Evolutionary conservation across 2,329 filamentous ascomycete genomes (phyloP).

Genomic region (Colletotrichum sp.): DNA sequence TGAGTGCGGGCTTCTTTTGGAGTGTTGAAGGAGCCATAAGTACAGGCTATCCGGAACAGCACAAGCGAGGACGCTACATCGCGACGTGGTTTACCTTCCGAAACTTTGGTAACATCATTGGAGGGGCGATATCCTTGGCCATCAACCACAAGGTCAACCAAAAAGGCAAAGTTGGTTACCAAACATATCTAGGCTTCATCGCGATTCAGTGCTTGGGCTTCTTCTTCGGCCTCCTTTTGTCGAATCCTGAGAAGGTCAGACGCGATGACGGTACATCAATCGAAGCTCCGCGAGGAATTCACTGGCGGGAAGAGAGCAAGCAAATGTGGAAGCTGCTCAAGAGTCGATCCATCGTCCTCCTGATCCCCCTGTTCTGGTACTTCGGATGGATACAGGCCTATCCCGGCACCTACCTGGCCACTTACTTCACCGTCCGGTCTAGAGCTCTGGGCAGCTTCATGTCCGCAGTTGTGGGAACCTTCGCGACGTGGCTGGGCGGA

Average conservation of each 20-base stretch:
- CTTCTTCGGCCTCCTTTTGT: constrained; percentile 45
- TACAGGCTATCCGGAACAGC: constrained; percentile 67
- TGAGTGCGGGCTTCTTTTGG: constrained; percentile 72
- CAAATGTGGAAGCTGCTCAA: constrained; percentile 39
- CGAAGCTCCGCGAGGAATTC: constrained; percentile 29
- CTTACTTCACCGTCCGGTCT: constrained; percentile 46
- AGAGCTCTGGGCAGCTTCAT: constrained; percentile 39
- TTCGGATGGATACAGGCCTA: constrained; percentile 43
- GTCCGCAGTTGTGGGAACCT: constrained; percentile 41
- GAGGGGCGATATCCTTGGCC: constrained; percentile 54
- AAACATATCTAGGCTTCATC: constrained; percentile 51
- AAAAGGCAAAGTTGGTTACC: constrained; percentile 38
- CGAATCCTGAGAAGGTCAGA: constrained; percentile 47
- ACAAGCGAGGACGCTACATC: constrained; percentile 62
- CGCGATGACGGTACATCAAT: constrained; percentile 45
- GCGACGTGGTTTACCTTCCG: constrained; percentile 53
- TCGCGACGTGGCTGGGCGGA: constrained; percentile 41
- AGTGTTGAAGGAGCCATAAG: constrained; percentile 71
- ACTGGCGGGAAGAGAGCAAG: constrained; percentile 25
- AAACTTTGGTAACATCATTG: constrained; percentile 49
- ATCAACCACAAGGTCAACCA: constrained; percentile 45
- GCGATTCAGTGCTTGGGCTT: constrained; percentile 51
- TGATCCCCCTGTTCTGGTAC: constrained; percentile 34
- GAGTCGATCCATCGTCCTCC: constrained; percentile 33
- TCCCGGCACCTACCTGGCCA: constrained; percentile 43